Conservation (phyloP, 2,329 filamentous ascomycete genomes). For the Leptographium lundbergii region DNA sequence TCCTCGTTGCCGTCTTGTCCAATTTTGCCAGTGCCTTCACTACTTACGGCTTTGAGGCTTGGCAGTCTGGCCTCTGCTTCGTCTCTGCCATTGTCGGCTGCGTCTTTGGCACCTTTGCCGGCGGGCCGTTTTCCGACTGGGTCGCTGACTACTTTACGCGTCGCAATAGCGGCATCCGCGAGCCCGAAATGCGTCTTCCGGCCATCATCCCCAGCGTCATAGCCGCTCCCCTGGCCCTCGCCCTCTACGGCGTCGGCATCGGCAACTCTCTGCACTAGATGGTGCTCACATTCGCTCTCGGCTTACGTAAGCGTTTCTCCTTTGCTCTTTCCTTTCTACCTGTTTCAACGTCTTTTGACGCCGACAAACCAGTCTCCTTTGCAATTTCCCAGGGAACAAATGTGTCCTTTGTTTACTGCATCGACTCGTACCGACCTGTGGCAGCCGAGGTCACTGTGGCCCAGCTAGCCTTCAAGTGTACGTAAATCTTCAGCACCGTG, state of each 20-base stretch:
- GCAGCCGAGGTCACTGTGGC: slow-evolving; percentile 42
- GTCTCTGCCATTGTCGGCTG: slow-evolving; percentile 34
- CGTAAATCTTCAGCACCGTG: neutral
- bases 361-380: slow-evolving; percentile 29
- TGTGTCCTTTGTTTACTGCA: slow-evolving; percentile 23
- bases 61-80: slow-evolving; percentile 38
- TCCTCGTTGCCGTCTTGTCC: slow-evolving; percentile 40
- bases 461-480: slow-evolving; percentile 38
- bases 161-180: slow-evolving; percentile 41
- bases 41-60: slow-evolving; percentile 31
- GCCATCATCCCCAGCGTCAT: slow-evolving; percentile 37
- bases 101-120: slow-evolving; percentile 33
- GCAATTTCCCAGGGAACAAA: slow-evolving; percentile 24
- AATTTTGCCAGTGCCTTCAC: slow-evolving; percentile 34
- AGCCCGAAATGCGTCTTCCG: slow-evolving; percentile 43
- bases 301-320: slow-evolving; percentile 24
- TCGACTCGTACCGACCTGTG: slow-evolving; percentile 44
- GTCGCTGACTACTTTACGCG: slow-evolving; percentile 36
- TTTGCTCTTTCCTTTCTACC: neutral
- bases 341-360: neutral
- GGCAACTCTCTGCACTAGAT: slow-evolving; percentile 39
- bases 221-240: slow-evolving; percentile 31
- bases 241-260: slow-evolving; percentile 36
- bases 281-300: slow-evolving; percentile 40
- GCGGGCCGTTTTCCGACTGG: slow-evolving; percentile 34